Evolutionary conservation across 2,329 filamentous ascomycete genomes (phyloP).

Genomic region (Ophiosphaerella korrae): DNA sequence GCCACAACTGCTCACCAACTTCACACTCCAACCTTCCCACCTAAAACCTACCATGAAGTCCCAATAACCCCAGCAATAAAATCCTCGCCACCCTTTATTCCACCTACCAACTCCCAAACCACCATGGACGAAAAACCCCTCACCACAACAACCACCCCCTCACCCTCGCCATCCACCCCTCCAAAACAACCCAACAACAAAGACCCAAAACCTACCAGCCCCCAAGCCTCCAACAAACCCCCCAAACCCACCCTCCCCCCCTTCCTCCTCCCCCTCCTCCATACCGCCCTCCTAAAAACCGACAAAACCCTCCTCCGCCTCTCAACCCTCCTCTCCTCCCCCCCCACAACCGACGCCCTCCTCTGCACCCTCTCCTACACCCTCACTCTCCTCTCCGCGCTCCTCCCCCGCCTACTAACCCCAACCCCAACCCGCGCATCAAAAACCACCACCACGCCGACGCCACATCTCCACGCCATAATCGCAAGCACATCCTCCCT

Average conservation of each 20-base stretch:
- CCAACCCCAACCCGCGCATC: slow-evolving; percentile 35
- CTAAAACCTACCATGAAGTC: not conserved
- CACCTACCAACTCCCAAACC: not conserved
- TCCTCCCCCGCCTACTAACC: slow-evolving; percentile 45
- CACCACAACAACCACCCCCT: slow-evolving; percentile 19
- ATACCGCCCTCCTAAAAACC: slow-evolving; percentile 22
- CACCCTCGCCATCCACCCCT: slow-evolving; percentile 11
- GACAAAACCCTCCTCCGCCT: slow-evolving; percentile 44
- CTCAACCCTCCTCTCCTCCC: slow-evolving; percentile 46
- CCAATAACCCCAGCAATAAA: not conserved
- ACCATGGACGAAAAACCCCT: slow-evolving; percentile 25
- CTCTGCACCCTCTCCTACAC: slow-evolving; percentile 53
- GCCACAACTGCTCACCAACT: not conserved
- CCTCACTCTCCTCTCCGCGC: slow-evolving; percentile 48
- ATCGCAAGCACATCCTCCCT: slow-evolving; percentile 48
- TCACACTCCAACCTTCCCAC: not conserved
- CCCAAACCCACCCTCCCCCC: slow-evolving; percentile 26
- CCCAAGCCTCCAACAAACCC: slow-evolving; percentile 12
- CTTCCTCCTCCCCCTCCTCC: slow-evolving; percentile 37
- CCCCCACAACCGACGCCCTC: slow-evolving; percentile 47
- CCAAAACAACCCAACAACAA: slow-evolving; percentile 14
- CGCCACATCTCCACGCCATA: slow-evolving; percentile 37
- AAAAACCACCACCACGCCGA: slow-evolving; percentile 45
- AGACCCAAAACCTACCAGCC: slow-evolving; percentile 7
- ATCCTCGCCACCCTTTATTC: too few species aligned